Conservation (phyloP, 257 asterid species). For the Scutellaria baicalensis region DNA sequence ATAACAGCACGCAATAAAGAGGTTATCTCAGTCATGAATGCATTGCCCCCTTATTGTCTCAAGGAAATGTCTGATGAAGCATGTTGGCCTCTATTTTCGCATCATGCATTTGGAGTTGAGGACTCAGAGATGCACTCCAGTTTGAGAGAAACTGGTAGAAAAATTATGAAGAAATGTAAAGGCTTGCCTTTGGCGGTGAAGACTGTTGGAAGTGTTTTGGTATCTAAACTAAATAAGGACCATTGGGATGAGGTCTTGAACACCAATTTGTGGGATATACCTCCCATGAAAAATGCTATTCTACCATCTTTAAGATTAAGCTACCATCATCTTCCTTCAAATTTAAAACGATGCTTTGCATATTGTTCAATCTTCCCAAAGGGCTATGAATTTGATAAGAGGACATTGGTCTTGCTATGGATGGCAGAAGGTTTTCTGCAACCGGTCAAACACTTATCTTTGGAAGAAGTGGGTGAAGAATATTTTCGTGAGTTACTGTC, state of each 20-base stretch:
- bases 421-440: slow-evolving; percentile 54
- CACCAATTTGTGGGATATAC: slow-evolving; percentile 41
- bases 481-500: slow-evolving; percentile 36
- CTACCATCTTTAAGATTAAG: slow-evolving; percentile 40
- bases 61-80: slow-evolving; percentile 36
- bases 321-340: slow-evolving; percentile 41
- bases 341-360: slow-evolving; percentile 38
- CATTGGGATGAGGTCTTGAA: slow-evolving; percentile 35
- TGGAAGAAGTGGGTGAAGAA: slow-evolving; percentile 35
- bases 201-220: slow-evolving; percentile 36
- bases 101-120: slow-evolving; percentile 26
- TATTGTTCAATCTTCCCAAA: slow-evolving; percentile 53
- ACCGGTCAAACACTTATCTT: slow-evolving; percentile 7
- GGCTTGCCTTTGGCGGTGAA: slow-evolving; percentile 53
- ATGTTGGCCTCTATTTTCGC: slow-evolving; percentile 34
- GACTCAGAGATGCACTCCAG: slow-evolving; percentile 6
- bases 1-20: slow-evolving; percentile 38
- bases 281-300: slow-evolving; percentile 24
- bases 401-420: slow-evolving; percentile 36
- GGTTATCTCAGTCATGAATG: slow-evolving; percentile 28
- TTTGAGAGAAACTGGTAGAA: slow-evolving; percentile 31
- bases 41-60: slow-evolving; percentile 25
- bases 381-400: slow-evolving; percentile 40
- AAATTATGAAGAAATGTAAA: slow-evolving; percentile 34
- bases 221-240: slow-evolving; percentile 24